Evolutionary conservation across 2,329 filamentous ascomycete species (phyloP).

Genomic region (Bisporella sp.): DNA sequence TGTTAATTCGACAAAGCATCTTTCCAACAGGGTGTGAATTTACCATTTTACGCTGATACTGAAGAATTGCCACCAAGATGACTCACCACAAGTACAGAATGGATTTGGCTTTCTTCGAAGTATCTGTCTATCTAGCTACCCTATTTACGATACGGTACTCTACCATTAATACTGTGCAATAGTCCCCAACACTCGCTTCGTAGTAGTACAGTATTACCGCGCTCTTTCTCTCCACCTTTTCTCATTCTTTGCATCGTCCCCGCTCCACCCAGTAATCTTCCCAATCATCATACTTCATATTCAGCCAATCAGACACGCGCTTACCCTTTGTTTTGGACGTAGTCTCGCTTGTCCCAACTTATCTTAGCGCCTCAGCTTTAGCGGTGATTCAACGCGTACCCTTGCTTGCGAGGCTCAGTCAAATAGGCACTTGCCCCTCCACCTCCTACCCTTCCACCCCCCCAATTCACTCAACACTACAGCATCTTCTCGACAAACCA

Average conservation of each 20-base stretch:
- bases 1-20: too few relatives aligned
- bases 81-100: not conserved
- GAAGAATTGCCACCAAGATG: not conserved
- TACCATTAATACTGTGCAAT: not conserved
- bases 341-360: slow-evolving; percentile 1
- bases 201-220: not conserved
- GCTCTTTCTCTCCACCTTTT: not conserved
- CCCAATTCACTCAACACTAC: slow-evolving; percentile 5
- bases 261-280: not conserved
- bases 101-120: not conserved
- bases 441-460: slow-evolving; percentile 6
- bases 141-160: not conserved
- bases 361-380: slow-evolving; percentile 14
- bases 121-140: not conserved
- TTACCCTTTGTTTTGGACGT: slow-evolving; percentile 1
- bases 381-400: slow-evolving; percentile 18
- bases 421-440: slow-evolving; percentile 11
- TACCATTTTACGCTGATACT: too few relatives aligned
- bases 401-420: slow-evolving; percentile 18
- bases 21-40: too few relatives aligned
- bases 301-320: not conserved
- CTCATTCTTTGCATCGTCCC: not conserved
- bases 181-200: not conserved
- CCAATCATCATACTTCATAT: not conserved
- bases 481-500: not conserved